Base-by-base conservation (phyloP, 2,329 filamentous ascomycete genomes). In the Exophiala dermatitidis region DNA sequence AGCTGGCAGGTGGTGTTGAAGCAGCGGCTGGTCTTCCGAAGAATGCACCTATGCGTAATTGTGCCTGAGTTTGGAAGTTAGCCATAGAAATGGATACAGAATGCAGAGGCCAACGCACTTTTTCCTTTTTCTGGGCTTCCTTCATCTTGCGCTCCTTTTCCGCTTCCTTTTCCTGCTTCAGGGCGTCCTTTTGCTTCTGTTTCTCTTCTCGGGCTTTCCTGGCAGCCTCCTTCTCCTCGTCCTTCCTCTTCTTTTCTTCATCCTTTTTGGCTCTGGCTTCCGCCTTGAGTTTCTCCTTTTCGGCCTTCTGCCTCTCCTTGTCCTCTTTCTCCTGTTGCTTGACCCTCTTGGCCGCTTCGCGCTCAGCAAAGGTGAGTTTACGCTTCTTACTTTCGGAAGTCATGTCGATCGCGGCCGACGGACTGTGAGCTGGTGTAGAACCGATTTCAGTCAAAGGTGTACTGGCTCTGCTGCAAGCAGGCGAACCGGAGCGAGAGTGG, bases 1-100 rank as follows among this genome's bases (percentile, higher is more conserved):
- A 60, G 46, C 52, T 58, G 30, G 51, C 56, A 19, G 57, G 48
- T n/a, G 68, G 50, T 37, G 63, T 60, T 4, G 68, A 38, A 4
- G 62, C 58, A 9, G 50, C 36, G 9, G 63, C 53, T 3, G 74
- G 74, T 58, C 71, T 75, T 4, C 61, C 61, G 52, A 78, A 78
- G 63, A 78, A 78, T 1, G 71, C 68, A 60, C 74, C 76, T n/a
- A 78, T 63, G 49, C 70, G 72, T 57, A 72, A 68, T 74, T 78
- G 76, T 19, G 73, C 69, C 75, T 77, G 56, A 37, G 34, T 19
- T 32, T 19, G 19, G 19, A 19, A 33, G 54, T 64, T 33, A 67
- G 61, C 53, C 50, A 37, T 63, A 62, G 53, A 60, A 63, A 48
- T 65, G 52, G 46, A 32, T 46, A 60, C 62, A 40, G 58, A 50